These are phyloP conservation scores for Sindora glabra DNA, from an alignment of 306 rosid genomes.

Conservation along the genomic window DNA sequence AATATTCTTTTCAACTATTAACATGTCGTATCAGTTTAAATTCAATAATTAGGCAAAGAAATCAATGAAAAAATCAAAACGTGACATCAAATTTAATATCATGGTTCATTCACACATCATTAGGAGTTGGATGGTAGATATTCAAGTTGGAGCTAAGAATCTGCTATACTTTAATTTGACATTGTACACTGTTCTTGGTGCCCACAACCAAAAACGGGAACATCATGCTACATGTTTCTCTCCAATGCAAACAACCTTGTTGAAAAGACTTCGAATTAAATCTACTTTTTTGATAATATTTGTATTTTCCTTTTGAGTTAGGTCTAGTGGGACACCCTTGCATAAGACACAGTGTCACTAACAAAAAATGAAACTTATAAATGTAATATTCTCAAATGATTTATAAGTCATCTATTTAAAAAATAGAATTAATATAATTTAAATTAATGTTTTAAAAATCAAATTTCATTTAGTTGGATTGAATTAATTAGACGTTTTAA, in stretches of 20 bases:
- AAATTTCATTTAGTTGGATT: too few species aligned
- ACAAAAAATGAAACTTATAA: too few species aligned
- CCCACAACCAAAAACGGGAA: conserved; percentile 10
- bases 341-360: too few species aligned
- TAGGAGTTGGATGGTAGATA: background rate
- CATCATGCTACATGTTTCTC: conserved; percentile 21
- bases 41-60: conserved; percentile 18
- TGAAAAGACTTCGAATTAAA: conserved; percentile 2
- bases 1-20: conserved; percentile 20
- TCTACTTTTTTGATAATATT: conserved; percentile 15
- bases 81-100: conserved; percentile 20
- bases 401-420: too few species aligned
- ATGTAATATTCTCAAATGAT: too few species aligned
- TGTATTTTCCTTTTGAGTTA: conserved; percentile 13
- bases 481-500: too few species aligned
- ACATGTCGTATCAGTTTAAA: conserved; percentile 25
- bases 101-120: conserved; percentile 10
- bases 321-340: conserved; percentile 16
- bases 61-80: conserved; percentile 24
- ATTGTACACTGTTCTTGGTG: conserved; percentile 8
- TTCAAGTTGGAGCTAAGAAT: background rate
- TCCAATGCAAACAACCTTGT: conserved; percentile 12
- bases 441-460: too few species aligned
- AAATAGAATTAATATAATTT: too few species aligned
- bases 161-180: background rate